Base-by-base conservation (phyloP, 176 grass and related monocot species). In the Oryza rufipogon region DNA sequence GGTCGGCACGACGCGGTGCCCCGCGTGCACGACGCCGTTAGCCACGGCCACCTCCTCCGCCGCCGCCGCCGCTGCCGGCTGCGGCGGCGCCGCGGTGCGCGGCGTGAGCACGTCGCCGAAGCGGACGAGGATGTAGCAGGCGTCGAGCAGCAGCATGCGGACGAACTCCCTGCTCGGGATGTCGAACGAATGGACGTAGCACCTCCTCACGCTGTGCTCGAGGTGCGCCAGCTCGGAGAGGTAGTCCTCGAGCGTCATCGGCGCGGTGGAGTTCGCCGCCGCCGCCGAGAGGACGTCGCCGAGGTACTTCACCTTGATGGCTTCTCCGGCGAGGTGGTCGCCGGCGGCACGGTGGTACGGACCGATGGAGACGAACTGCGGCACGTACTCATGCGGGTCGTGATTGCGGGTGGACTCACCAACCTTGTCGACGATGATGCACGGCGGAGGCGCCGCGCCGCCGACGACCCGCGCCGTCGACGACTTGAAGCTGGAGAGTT, bases 141-240 rank as follows among this genome's bases (percentile, higher is more conserved):
- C 86, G 41, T 77, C 79, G 9, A 87, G 86, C 26, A 87, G 65
- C 3, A 82, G 38, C 86, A 87, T 87, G 48, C 72, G 71, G 0
- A 82, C 64, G 51, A 87, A 87, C 5, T 63, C 14, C 0, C 15
- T 16, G 5, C 39, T 64, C 0, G 25, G 0, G 1, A 87, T 13
- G 8, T 5, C 25, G 3, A 81, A 63, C 0, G 0, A 7, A 6
- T 76, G 6, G 19, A 0, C 64, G 39, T 82, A 82, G 39, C 47
- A 76, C 0, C 64, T 44, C 34, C 78, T 44, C 1, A 34, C 78
- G 0, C 6, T 0, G 2, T 1, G 0, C 3, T 75, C 13, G 0
- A 87, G 85, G 8, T 0, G 0, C 0, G n/a, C 10, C 2, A 77
- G 9, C 10, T 64, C 20, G 3, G 2, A 5, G 5, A 86, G 13